These are phyloP conservation scores for Pyrus bretschneideri DNA, from an alignment of 306 rosid genomes.

Conservation along the genomic window DNA sequence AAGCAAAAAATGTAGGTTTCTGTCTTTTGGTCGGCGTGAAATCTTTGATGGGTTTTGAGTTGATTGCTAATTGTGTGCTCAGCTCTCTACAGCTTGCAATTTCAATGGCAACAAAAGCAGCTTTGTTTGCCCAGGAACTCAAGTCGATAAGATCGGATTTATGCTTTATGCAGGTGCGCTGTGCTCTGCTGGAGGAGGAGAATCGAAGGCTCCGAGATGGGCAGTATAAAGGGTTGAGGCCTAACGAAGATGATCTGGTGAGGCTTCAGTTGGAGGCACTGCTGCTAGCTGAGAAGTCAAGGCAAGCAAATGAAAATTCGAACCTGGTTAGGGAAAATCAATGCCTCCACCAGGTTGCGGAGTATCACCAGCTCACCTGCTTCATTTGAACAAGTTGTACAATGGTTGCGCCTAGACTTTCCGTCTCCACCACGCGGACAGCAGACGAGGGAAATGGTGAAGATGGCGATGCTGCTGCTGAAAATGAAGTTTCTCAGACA, in stretches of 20 bases:
- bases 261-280: conserved; percentile 90
- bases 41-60: background rate
- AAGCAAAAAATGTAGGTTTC: conserved; percentile 69
- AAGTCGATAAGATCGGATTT: conserved; percentile 67
- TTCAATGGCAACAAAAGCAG: conserved; percentile 86
- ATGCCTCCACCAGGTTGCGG: conserved; percentile 86
- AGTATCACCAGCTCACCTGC: conserved; percentile 73
- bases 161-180: conserved; percentile 81
- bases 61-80: conserved; percentile 13
- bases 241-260: conserved; percentile 93
- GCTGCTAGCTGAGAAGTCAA: conserved; percentile 78
- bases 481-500: conserved; percentile 23
- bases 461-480: conserved; percentile 1
- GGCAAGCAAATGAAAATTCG: conserved; percentile 83
- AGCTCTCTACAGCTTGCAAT: conserved; percentile 52
- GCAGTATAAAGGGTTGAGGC: conserved; percentile 55
- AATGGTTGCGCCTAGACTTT: conserved; percentile 76
- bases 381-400: conserved; percentile 63
- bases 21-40: background rate
- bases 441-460: conserved; percentile 27
- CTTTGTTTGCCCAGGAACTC: conserved; percentile 69
- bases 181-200: conserved; percentile 85
- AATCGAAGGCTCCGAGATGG: conserved; percentile 75
- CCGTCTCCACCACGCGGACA: conserved; percentile 55
- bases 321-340: conserved; percentile 80